Conservation (phyloP, 805 yeast species). For the Metschnikowia bowlesiae region DNA sequence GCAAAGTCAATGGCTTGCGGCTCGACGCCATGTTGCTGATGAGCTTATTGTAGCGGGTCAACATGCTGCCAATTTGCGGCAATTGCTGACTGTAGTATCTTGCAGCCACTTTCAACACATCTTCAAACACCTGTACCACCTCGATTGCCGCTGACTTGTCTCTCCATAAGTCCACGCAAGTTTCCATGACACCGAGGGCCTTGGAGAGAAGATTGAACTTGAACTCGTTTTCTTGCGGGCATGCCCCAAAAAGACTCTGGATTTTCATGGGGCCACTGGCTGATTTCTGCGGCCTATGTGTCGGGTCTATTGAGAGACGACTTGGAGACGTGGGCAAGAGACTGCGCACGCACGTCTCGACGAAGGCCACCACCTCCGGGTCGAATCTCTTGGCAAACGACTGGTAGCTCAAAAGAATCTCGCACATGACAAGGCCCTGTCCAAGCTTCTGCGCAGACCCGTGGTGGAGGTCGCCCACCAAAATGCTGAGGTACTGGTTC, state of each 20-base stretch:
- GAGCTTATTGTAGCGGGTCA: slow-evolving; percentile 47
- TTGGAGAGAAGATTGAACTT: slow-evolving; percentile 32
- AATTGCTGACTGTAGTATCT: slow-evolving; percentile 29
- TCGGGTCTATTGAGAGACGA: slow-evolving; percentile 15
- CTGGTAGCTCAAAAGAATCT: slow-evolving; percentile 67
- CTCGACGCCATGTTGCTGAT: slow-evolving; percentile 22
- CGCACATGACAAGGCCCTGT: slow-evolving; percentile 64
- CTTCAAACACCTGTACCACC: slow-evolving; percentile 45
- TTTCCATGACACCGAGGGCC: slow-evolving; percentile 29
- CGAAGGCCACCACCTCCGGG: slow-evolving; percentile 70
- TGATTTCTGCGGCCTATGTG: slow-evolving; percentile 12
- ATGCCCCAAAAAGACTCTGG: slow-evolving; percentile 10
- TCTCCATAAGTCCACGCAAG: slow-evolving; percentile 46
- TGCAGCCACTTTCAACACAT: slow-evolving; percentile 38
- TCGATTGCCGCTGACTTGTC: slow-evolving; percentile 61
- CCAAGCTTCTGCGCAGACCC: slow-evolving; percentile 37
- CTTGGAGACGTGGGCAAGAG: slow-evolving; percentile 32
- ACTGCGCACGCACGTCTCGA: slow-evolving; percentile 47
- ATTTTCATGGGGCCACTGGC: slow-evolving; percentile 7
- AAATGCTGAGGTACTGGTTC: slow-evolving; percentile 52
- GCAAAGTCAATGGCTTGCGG: slow-evolving; percentile 67
- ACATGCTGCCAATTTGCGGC: slow-evolving; percentile 30
- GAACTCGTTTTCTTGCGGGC: slow-evolving; percentile 13
- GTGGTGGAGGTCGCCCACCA: slow-evolving; percentile 22
- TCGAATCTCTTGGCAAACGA: slow-evolving; percentile 70